phyloP scores from a whole-genome alignment of 2,329 filamentous ascomycete species.

The Xylaria sp. region DNA sequence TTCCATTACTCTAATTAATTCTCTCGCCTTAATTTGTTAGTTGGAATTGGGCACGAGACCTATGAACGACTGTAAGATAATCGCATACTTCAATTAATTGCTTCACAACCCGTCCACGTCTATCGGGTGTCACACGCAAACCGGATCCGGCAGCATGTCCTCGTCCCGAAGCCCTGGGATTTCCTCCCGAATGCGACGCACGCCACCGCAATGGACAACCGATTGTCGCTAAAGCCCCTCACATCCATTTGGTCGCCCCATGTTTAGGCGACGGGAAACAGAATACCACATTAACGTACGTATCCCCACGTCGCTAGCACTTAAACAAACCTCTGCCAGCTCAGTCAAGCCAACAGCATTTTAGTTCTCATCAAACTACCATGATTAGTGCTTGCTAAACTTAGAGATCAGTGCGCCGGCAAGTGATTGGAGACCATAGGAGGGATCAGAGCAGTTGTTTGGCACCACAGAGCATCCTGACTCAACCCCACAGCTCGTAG shows the following conservation, averaged over 20 bases:
- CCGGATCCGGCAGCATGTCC: slow-evolving; percentile 10
- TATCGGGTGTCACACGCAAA: slow-evolving; percentile 8
- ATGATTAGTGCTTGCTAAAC: background rate
- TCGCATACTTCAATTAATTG: slow-evolving; percentile 12
- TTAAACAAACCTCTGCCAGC: slow-evolving; percentile 29
- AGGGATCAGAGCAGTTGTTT: slow-evolving; percentile 9
- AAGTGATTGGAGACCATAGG: slow-evolving; percentile 2
- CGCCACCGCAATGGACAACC: slow-evolving; percentile 12
- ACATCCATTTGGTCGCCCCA: slow-evolving; percentile 28
- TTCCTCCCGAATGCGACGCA: slow-evolving; percentile 21
- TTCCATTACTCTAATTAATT: slow-evolving; percentile 1
- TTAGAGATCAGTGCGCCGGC: background rate
- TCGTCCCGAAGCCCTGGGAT: slow-evolving; percentile 11
- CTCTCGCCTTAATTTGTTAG: background rate
- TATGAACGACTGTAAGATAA: background rate
- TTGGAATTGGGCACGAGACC: slow-evolving; percentile 16
- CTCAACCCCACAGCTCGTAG: slow-evolving; percentile 23
- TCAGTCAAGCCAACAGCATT: slow-evolving; percentile 21
- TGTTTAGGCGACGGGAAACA: slow-evolving; percentile 8
- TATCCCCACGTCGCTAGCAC: slow-evolving; percentile 20
- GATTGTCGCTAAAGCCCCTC: slow-evolving; percentile 17
- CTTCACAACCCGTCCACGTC: slow-evolving; percentile 27
- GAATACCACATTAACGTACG: slow-evolving; percentile 24
- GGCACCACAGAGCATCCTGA: slow-evolving; percentile 8
- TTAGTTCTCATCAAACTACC: background rate